Conservation (phyloP, 148 eudicot species). For the Polygonum aviculare region DNA sequence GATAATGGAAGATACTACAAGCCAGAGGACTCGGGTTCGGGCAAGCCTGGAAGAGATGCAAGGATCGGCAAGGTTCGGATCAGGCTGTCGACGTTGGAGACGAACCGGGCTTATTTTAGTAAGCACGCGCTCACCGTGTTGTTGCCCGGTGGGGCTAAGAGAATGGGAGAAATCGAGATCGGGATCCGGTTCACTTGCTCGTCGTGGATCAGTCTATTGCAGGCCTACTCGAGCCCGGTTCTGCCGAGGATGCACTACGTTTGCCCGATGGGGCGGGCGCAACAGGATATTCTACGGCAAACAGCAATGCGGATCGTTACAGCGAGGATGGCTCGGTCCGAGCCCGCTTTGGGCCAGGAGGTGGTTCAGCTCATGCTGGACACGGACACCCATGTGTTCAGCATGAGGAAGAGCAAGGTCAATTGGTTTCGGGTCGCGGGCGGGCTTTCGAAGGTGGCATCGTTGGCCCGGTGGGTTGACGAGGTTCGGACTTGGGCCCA, state of each 20-base stretch:
- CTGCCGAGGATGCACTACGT: conserved; percentile 88
- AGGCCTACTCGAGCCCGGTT: conserved; percentile 67
- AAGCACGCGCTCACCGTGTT: conserved; percentile 55
- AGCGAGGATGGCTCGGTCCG: conserved; percentile 57
- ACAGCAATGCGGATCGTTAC: conserved; percentile 71
- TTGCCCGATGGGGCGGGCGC: conserved; percentile 61
- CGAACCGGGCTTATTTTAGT: conserved; percentile 49
- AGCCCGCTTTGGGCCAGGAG: conserved; percentile 72
- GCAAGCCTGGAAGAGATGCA: conserved; percentile 44
- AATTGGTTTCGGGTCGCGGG: conserved; percentile 73
- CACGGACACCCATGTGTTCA: conserved; percentile 73
- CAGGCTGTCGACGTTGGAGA: conserved; percentile 61
- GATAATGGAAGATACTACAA: conserved; percentile 75
- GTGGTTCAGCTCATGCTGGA: conserved; percentile 87
- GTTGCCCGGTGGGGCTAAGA: conserved; percentile 57
- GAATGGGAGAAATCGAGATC: conserved; percentile 82
- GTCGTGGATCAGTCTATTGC: conserved; percentile 69
- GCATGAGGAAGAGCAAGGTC: conserved; percentile 83
- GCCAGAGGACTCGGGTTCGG: conserved; percentile 24
- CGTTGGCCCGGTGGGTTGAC: conserved; percentile 52
- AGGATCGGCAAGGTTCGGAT: conserved; percentile 69
- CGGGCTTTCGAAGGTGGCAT: conserved; percentile 56
- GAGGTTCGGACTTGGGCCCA: conserved; percentile 63
- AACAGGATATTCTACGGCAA: conserved; percentile 72
- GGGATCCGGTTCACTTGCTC: conserved; percentile 66